Base-by-base conservation (phyloP, 2,329 filamentous ascomycete species). In the Geoglossum cookeanum region DNA sequence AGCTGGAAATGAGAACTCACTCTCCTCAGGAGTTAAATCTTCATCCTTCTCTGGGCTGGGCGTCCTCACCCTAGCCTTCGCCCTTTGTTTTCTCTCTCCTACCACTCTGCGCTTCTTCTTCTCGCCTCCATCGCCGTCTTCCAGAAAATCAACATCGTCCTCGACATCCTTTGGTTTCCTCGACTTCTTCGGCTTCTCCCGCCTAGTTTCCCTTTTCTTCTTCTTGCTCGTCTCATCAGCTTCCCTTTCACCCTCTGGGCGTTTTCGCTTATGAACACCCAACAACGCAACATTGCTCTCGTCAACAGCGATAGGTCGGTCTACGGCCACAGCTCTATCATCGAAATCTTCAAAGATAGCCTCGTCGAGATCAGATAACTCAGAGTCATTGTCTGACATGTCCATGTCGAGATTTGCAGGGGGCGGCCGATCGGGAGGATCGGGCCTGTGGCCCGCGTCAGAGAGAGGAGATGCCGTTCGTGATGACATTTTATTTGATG, bases 21-120 rank as follows among this genome's bases (percentile, higher is more conserved):
- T 79, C 72, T 95, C 87, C 69, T 92, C 88, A 0, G 89, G 87
- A 22, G 85, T 84, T 63, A 97, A 71, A 60, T 84, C 76, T 64
- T 88, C 86, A 60, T 94, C 87, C 62, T 86, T 78, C 59, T 83
- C 79, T 48, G 68, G 63, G 22, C 69, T 69, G 15, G 63, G 62
- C 54, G 65, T 68, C 57, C 68, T 65, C 55, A 65, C 63, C 39
- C 59, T 60, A 29, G 52, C 44, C 53, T 57, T 60, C 4, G 51
- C 51, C n/a, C 30, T 33, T 37, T 58, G 39, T 48, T 57, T 57
- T 17, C 47, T 30, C 32, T 58, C 56, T 39, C 35, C 2, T 75
- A 75, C 22, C 22, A 67, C 64, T 62, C 74, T 75, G 44, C 70
- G 72, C 60, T 72, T 76, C 62, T 77, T 76, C 62, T 48, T 58